Evolutionary conservation across 116 monocot genomes (phyloP).

Genomic region (Trichopus zeylanicus): DNA sequence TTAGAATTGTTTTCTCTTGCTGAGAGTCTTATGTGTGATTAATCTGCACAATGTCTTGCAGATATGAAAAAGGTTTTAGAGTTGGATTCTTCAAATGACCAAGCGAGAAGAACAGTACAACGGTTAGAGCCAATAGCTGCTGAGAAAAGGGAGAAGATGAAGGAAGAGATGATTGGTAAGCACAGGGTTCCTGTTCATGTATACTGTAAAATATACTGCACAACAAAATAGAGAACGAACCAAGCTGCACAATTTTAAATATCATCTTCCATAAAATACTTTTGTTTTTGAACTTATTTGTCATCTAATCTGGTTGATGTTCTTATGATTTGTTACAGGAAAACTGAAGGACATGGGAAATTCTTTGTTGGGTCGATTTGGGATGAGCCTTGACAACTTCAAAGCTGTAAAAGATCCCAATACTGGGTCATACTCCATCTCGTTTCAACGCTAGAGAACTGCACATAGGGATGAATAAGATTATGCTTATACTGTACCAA

Average conservation of each 20-base stretch:
- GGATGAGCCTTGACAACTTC: conserved; percentile 94
- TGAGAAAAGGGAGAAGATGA: conserved; percentile 94
- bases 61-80: conserved; percentile 88
- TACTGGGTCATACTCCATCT: conserved; percentile 83
- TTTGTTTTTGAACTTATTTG: no score
- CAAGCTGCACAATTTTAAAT: not conserved
- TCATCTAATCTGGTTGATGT: not conserved
- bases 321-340: conserved; percentile 29
- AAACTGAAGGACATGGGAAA: conserved; percentile 95
- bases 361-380: conserved; percentile 77
- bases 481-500: not conserved
- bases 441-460: conserved; percentile 51
- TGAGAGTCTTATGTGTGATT: not conserved
- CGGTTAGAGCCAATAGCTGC: conserved; percentile 83
- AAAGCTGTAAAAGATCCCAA: conserved; percentile 91
- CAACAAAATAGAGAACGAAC: not conserved
- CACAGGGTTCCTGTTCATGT: not conserved
- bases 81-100: conserved; percentile 77
- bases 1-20: not conserved
- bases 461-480: not conserved
- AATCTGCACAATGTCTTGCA: conserved; percentile 13
- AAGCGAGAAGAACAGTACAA: conserved; percentile 44
- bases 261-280: not conserved
- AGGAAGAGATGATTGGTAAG: conserved; percentile 99
- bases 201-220: not conserved